These are phyloP conservation scores for Diplodia seriata DNA, from an alignment of 2,329 filamentous ascomycete genomes.

Conservation along the genomic window DNA sequence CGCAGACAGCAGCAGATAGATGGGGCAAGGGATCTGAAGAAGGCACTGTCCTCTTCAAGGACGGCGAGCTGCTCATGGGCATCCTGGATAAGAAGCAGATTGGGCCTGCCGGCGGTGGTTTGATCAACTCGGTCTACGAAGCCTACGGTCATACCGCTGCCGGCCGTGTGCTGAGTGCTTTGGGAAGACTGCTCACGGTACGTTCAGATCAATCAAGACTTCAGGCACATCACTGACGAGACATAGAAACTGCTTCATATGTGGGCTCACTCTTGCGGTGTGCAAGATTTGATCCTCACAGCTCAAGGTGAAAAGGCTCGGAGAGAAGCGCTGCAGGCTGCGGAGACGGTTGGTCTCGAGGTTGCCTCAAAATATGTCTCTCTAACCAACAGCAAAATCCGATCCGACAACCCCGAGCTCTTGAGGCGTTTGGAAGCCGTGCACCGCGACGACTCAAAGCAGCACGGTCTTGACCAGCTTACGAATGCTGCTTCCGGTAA, in stretches of 20 bases:
- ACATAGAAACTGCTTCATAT: constrained; percentile 77
- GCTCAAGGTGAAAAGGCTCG: constrained; percentile 76
- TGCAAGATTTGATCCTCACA: constrained; percentile 92
- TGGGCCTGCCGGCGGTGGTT: constrained; percentile 82
- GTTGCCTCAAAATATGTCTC: constrained; percentile 90
- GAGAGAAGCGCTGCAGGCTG: constrained; percentile 70
- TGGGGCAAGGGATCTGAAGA: constrained; percentile 85
- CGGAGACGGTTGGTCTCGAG: constrained; percentile 73
- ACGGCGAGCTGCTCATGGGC: constrained; percentile 86
- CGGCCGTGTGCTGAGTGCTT: constrained; percentile 84
- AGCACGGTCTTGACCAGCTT: constrained; percentile 85
- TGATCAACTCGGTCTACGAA: constrained; percentile 93
- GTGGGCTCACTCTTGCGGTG: constrained; percentile 95
- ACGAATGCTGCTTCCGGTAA: constrained; percentile 74
- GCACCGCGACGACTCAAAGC: constrained; percentile 87
- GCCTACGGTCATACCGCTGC: constrained; percentile 87
- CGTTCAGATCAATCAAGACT: not conserved
- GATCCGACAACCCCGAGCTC: constrained; percentile 73
- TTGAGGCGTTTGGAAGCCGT: constrained; percentile 84
- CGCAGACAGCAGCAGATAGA: constrained; percentile 76
- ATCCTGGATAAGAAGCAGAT: constrained; percentile 97
- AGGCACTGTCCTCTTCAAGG: constrained; percentile 78
- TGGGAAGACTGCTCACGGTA: constrained; percentile 82
- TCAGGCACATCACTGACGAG: not conserved
- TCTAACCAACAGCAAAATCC: constrained; percentile 68